phyloP scores from a whole-genome alignment of 2,329 filamentous ascomycete genomes.

The Cryphonectria radicalis region DNA sequence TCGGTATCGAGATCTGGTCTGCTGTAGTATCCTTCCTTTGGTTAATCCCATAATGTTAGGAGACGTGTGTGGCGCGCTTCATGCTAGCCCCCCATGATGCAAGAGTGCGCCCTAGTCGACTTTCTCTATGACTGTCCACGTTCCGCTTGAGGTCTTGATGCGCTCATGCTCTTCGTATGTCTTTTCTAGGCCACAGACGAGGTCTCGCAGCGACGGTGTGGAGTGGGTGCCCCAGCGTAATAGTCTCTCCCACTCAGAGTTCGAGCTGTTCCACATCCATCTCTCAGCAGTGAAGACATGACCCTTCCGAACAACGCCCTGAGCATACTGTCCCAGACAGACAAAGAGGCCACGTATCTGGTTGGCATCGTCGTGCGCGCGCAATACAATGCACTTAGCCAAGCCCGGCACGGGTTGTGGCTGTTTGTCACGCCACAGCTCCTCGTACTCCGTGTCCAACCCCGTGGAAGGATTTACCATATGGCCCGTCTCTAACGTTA shows the following conservation, averaged over 20 bases:
- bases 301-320: constrained; percentile 57
- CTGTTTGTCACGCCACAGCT: constrained; percentile 62
- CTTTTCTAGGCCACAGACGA: neutral
- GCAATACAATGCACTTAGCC: constrained; percentile 43
- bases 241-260: constrained; percentile 17
- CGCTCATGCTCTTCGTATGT: constrained; percentile 1
- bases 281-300: constrained; percentile 54
- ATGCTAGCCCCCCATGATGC: neutral
- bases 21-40: too few species aligned
- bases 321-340: constrained; percentile 56
- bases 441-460: constrained; percentile 61
- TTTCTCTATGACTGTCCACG: constrained; percentile 22
- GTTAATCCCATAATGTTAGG: too few species aligned
- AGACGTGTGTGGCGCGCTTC: too few species aligned
- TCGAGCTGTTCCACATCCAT: constrained; percentile 51
- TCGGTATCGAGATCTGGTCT: too few species aligned
- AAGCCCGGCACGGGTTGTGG: constrained; percentile 37
- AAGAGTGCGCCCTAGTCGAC: neutral
- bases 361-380: constrained; percentile 40
- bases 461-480: constrained; percentile 64
- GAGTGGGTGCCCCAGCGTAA: constrained; percentile 10
- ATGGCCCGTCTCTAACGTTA: constrained; percentile 59
- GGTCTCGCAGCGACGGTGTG: constrained; percentile 2
- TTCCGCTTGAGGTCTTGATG: constrained; percentile 13
- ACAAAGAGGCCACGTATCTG: constrained; percentile 55